phyloP scores from a whole-genome alignment of 2,329 filamentous ascomycete genomes.

The Xylariales sp. region DNA sequence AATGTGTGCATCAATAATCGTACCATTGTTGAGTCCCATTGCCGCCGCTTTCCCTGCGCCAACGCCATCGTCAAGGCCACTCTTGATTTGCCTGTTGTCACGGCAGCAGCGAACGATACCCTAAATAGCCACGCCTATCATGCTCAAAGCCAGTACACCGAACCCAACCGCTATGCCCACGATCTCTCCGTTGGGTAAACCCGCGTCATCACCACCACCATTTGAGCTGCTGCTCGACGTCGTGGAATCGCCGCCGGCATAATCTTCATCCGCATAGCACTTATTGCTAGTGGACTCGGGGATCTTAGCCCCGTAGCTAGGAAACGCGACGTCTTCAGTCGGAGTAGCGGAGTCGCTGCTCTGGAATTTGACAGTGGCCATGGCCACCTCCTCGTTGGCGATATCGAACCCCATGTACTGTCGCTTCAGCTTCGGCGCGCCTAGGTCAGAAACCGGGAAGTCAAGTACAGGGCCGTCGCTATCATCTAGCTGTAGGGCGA shows the following conservation, averaged over 20 bases:
- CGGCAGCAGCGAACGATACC: conserved; percentile 8
- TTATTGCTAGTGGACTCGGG: conserved; percentile 19
- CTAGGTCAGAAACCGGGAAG: conserved; percentile 23
- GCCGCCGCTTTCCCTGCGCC: no score
- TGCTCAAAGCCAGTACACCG: neutral
- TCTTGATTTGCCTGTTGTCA: conserved; percentile 5
- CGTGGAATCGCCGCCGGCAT: neutral
- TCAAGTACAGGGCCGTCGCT: conserved; percentile 22
- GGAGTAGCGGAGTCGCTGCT: conserved; percentile 6
- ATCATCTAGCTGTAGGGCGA: conserved; percentile 23
- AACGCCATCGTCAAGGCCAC: neutral
- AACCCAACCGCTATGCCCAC: conserved; percentile 10
- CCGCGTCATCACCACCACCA: neutral
- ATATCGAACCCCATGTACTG: conserved; percentile 29
- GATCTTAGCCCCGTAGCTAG: conserved; percentile 18
- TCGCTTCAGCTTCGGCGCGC: conserved; percentile 23
- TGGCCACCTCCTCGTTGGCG: conserved; percentile 25
- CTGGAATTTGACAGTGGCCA: conserved; percentile 24
- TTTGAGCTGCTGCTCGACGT: neutral
- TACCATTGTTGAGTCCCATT: no score
- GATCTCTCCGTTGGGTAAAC: neutral
- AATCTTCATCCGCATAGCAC: neutral
- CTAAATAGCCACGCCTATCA: conserved; percentile 10
- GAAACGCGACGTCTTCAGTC: conserved; percentile 23
- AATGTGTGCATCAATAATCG: no score